Conservation (phyloP, 768 basidiomycete genomes). For the Tulasnella sp. region DNA sequence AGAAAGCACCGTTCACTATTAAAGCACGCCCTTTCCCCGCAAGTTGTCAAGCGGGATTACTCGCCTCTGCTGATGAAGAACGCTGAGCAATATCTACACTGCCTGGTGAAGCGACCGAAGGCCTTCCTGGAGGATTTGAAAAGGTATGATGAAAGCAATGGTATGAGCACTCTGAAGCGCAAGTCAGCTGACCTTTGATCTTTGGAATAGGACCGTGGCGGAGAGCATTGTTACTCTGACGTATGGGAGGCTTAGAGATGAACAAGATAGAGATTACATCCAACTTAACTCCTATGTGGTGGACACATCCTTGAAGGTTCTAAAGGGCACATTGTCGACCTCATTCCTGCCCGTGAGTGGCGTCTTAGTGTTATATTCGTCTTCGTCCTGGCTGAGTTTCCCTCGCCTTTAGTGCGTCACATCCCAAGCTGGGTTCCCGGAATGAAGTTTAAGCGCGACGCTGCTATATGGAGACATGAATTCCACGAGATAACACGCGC, state of each 20-base stretch:
- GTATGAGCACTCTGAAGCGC: too few species aligned
- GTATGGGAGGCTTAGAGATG: background rate
- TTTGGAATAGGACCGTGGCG: background rate
- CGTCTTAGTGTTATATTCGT: background rate
- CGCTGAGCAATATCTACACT: background rate
- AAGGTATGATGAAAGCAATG: too few species aligned
- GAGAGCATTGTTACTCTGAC: background rate
- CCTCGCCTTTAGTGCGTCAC: background rate
- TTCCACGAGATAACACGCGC: background rate
- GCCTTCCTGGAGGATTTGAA: background rate
- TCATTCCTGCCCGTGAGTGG: background rate
- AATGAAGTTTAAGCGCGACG: background rate
- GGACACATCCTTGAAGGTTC: background rate
- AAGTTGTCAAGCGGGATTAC: background rate
- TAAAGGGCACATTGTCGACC: background rate
- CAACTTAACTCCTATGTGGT: background rate
- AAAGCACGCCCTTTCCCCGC: background rate
- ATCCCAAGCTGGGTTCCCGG: slow-evolving; percentile 6
- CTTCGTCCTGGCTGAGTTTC: background rate
- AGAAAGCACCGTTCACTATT: background rate
- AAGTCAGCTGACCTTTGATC: too few species aligned
- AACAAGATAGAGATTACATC: background rate
- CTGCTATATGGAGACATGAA: background rate
- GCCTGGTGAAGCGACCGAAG: background rate
- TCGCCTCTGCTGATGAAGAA: background rate